Conservation (phyloP, 768 basidiomycete genomes). For the Psilocybe azurescens region DNA sequence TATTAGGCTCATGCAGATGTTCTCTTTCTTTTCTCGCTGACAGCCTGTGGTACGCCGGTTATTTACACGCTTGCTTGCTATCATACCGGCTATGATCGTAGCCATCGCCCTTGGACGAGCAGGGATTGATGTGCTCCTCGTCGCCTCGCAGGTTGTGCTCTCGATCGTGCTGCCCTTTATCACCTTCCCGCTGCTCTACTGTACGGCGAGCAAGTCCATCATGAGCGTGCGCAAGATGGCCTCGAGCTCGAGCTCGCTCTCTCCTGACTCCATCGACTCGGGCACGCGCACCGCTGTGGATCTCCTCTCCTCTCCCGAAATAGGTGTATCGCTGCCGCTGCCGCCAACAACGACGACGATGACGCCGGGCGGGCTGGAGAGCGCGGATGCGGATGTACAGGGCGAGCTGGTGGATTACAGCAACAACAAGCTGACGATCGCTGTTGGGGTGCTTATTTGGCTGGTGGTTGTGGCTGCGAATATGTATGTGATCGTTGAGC, state of each 20-base stretch:
- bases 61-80: constrained; percentile 78
- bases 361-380: constrained; percentile 6
- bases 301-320: constrained; percentile 1
- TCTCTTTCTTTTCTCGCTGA: constrained; percentile 22
- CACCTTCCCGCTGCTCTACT: constrained; percentile 71
- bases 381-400: constrained; percentile 21
- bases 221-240: constrained; percentile 67
- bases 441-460: constrained; percentile 64
- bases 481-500: constrained; percentile 71
- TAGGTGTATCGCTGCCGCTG: background rate
- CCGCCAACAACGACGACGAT: background rate
- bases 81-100: constrained; percentile 83
- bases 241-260: constrained; percentile 12
- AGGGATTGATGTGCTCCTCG: constrained; percentile 72
- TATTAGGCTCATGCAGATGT: background rate
- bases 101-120: constrained; percentile 70
- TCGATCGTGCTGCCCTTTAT: constrained; percentile 79
- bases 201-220: constrained; percentile 69
- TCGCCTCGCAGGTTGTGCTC: constrained; percentile 76
- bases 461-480: constrained; percentile 74
- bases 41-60: constrained; percentile 82
- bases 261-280: constrained; percentile 9
- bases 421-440: constrained; percentile 55
- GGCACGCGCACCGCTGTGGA: background rate
- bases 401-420: constrained; percentile 65